Evolutionary conservation across 75 land plant species (phyloP).

Genomic region (Pinus taeda): DNA sequence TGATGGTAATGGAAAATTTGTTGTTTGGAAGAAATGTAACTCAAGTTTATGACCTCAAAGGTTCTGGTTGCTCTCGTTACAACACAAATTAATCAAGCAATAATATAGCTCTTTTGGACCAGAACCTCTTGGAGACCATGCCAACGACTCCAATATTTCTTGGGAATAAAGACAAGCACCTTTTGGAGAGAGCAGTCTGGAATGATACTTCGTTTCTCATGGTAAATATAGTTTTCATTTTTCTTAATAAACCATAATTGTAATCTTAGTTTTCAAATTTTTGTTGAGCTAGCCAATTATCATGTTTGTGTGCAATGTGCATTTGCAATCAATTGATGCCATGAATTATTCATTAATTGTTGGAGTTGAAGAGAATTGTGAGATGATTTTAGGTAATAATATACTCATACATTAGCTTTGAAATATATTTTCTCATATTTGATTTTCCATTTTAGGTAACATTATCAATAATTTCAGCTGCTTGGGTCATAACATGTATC

Average conservation of each 20-base stretch:
- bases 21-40: constrained; percentile 64
- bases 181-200: constrained; percentile 91
- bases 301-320: constrained; percentile 1
- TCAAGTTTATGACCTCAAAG: constrained; percentile 86
- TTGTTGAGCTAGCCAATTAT: not conserved
- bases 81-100: constrained; percentile 68
- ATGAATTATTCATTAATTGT: constrained; percentile 96
- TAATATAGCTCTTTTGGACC: constrained; percentile 76
- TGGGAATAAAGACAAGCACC: constrained; percentile 82
- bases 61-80: constrained; percentile 89
- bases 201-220: constrained; percentile 92
- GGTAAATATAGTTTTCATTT: constrained; percentile 31
- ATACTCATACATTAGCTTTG: too few relatives aligned
- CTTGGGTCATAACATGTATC: too few relatives aligned
- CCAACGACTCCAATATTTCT: constrained; percentile 90
- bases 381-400: constrained; percentile 79
- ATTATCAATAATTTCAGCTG: too few relatives aligned
- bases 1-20: constrained; percentile 98
- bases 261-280: not conserved
- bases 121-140: constrained; percentile 77
- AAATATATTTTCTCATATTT: too few relatives aligned
- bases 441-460: too few relatives aligned
- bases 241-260: not conserved
- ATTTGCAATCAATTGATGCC: constrained; percentile 64
- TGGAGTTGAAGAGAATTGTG: constrained; percentile 72